Evolutionary conservation across 2,329 filamentous ascomycete species (phyloP), one percentile per base, ranked within the genome.

Genomic region (Stachybotrys chlorohalonatus): DNA sequence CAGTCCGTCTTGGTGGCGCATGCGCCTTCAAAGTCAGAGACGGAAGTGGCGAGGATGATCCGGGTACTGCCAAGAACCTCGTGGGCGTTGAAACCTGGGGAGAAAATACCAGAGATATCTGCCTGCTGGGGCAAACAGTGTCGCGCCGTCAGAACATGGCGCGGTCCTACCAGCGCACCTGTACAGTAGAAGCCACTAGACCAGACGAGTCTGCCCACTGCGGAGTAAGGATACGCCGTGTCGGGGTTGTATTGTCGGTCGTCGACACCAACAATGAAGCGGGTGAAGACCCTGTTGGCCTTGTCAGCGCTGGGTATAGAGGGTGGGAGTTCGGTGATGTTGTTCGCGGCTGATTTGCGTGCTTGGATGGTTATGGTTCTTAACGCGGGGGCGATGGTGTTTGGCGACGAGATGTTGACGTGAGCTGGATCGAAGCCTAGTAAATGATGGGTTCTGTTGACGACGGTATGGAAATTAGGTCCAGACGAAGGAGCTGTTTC

Each of bases 81-180:
- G 42, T 59, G 60, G 47, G 62, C 56, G 52, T 64, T 58, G 50
- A 57, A 66, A 2, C 57, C 62, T 2, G 64, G 64, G 31, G 61
- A 56, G 52, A 66, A 66, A 32, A 53, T 60, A 8, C 61, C 54
- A 31, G 54, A 54, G 15, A 52, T 32, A 45, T 45, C 36, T 15
- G 58, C 57, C 8, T 60, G 59, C n/a, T 52, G 53, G 7, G 60
- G 59, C 30, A 64, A 54, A 54, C 64, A 66, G 57, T 66, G 64
- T 31, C 59, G 58, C 3, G 64, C 64, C 1, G 63, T 67, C 3
- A 61, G 57, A 1, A 67, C 60, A 49, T 66, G 64, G n/a, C 64
- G 64, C 15, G 64, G 62, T 4, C 64, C 64, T 49, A 66, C 59
- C 16, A 66, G 56, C 6, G 63, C 61, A n/a, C 62, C 64, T 2